Evolutionary conservation across 176 grass and related monocot genomes (phyloP), one percentile per base, ranked within the genome.

Genomic region (Eleusine indica): DNA sequence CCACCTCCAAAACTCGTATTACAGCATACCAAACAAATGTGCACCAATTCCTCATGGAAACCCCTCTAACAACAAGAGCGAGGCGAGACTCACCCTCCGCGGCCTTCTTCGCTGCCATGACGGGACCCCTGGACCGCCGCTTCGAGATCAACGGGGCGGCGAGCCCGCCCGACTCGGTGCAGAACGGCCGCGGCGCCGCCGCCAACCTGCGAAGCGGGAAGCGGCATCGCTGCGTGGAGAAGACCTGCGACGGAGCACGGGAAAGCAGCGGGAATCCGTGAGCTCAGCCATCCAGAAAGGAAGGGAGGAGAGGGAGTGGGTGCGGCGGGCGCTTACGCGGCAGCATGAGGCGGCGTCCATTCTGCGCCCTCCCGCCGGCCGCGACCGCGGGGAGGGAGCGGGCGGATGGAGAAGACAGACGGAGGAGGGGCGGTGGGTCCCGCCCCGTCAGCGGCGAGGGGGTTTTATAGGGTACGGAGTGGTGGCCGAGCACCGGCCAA

Each of bases 41-140:
- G 0, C 25, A 52, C 10, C 21, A 16, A 80, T 63, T 66, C 41
- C 66, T 11, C 41, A 62, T 37, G 18, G 29, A 51, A 80, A 83
- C 68, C 14, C 74, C 75, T 63, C 18, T 18, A 76, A 42, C 9
- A 72, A 3, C 30, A 12, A 54, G 42, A 42, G 28, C 40, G 66
- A 43, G 38, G 4, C 40, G 17, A 64, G n/a, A 38, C 76, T 85
- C 85, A 98, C 96, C 96, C 84, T 93, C 54, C 32, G 89, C 85
- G 28, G 89, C 89, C 85, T 93, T 98, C 89, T 98, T 95, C 64
- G 93, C 96, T 2, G 93, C 91, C 96, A 98, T 98, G 41, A 95
- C 79, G 5, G 96, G 96, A 1, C 96, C 96, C 29, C 96, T 81
- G 43, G 91, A 92, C 44, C 96, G 86, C 54, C 96, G 76, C 56